Evolutionary conservation across 1,284 basidiomycete species (phyloP).

Genomic region (Ceratobasidium sp.): DNA sequence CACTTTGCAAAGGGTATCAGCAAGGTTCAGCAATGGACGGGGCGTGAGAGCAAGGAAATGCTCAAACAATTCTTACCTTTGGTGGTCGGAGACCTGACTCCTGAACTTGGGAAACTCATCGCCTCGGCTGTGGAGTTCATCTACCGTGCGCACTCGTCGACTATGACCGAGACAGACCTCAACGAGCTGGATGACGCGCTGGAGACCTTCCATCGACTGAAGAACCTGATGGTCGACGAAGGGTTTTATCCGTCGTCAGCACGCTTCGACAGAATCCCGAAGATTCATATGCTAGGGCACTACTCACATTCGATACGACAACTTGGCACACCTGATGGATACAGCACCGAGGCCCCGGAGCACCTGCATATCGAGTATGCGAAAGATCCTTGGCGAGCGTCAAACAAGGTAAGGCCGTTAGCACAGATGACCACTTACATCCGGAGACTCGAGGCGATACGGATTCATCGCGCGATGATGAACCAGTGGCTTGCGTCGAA

Average conservation of each 20-base stretch:
- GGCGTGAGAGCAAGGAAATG: slow-evolving; percentile 38
- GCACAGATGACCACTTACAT: slow-evolving; percentile 11
- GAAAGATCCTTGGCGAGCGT: slow-evolving; percentile 2
- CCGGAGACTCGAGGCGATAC: slow-evolving; percentile 1
- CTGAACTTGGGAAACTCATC: not conserved
- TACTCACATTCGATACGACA: slow-evolving; percentile 28
- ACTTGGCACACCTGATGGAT: slow-evolving; percentile 38
- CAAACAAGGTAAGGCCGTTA: slow-evolving; percentile 1
- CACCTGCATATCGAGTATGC: slow-evolving; percentile 31
- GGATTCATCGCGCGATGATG: not conserved
- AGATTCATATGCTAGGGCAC: slow-evolving; percentile 34
- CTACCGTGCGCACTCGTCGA: not conserved
- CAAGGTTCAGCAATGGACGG: slow-evolving; percentile 47
- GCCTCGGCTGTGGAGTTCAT: not conserved
- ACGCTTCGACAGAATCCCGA: slow-evolving; percentile 13
- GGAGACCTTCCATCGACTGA: not conserved
- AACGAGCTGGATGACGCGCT: not conserved
- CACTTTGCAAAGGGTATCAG: slow-evolving; percentile 41
- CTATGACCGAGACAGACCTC: slow-evolving; percentile 7
- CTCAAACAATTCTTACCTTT: slow-evolving; percentile 12
- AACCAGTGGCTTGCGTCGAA: not conserved
- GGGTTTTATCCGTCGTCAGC: not conserved
- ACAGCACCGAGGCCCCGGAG: slow-evolving; percentile 40
- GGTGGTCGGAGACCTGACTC: not conserved
- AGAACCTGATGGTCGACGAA: not conserved